These are phyloP conservation scores for Gaeumannomyces sp. DNA, from an alignment of 2,329 filamentous ascomycete genomes.

Conservation along the genomic window DNA sequence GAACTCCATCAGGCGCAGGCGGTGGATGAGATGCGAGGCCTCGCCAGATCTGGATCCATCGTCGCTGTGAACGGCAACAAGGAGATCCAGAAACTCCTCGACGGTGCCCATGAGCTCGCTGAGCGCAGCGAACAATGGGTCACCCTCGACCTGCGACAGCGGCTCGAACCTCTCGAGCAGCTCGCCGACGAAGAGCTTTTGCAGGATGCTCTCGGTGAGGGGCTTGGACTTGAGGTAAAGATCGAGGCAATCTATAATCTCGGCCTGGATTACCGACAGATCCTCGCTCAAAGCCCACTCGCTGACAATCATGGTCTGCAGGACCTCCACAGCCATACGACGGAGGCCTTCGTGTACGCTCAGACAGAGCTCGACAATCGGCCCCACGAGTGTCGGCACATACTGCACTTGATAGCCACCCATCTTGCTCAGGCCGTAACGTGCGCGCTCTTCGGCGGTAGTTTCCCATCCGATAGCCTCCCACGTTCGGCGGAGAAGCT, in stretches of 20 bases:
- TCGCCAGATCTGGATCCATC: conserved; percentile 59
- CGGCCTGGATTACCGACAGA: conserved; percentile 82
- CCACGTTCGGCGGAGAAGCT: conserved; percentile 80
- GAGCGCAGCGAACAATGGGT: conserved; percentile 68
- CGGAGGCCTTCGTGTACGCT: conserved; percentile 91
- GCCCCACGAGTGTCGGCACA: conserved; percentile 83
- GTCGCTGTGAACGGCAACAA: conserved; percentile 81
- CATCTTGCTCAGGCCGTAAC: conserved; percentile 76
- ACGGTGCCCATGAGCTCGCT: conserved; percentile 76
- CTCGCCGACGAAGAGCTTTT: conserved; percentile 88
- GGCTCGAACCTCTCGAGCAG: conserved; percentile 74
- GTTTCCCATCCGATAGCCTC: conserved; percentile 97
- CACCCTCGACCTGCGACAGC: conserved; percentile 51
- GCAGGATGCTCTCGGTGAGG: conserved; percentile 79
- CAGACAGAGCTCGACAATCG: conserved; percentile 88
- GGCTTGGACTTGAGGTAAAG: conserved; percentile 83
- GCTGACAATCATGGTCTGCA: conserved; percentile 97
- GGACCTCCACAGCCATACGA: conserved; percentile 81
- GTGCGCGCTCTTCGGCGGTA: conserved; percentile 66
- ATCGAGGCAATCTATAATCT: conserved; percentile 93
- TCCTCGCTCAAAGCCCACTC: conserved; percentile 97
- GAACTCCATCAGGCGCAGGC: conserved; percentile 89
- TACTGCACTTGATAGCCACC: conserved; percentile 98
- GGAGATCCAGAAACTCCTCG: conserved; percentile 82
- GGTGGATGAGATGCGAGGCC: conserved; percentile 78